These are phyloP conservation scores for Fusarium xyrophilum DNA, from an alignment of 2,329 filamentous ascomycete genomes.

Conservation along the genomic window DNA sequence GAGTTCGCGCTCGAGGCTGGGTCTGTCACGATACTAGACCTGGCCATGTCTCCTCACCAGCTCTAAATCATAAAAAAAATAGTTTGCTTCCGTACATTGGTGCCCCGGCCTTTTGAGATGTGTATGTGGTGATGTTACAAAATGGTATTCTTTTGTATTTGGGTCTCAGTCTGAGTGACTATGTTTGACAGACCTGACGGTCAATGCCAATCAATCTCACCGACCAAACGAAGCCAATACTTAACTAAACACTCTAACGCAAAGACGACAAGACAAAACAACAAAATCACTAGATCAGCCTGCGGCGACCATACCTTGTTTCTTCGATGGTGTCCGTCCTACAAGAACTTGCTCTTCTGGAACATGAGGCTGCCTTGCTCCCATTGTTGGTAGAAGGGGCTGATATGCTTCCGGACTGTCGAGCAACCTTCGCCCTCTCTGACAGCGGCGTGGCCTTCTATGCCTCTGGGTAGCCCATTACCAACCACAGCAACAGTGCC, in stretches of 20 bases:
- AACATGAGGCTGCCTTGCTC: constrained; percentile 31
- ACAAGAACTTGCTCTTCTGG: constrained; percentile 20
- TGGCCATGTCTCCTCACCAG: constrained; percentile 34
- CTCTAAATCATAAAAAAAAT: constrained; percentile 41
- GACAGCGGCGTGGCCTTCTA: constrained; percentile 20
- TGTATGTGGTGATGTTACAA: constrained; percentile 11
- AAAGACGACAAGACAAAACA: constrained; percentile 6
- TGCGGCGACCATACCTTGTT: neutral
- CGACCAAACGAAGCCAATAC: constrained; percentile 1
- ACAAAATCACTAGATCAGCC: neutral
- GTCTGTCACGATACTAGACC: constrained; percentile 42
- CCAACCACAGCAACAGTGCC: constrained; percentile 38
- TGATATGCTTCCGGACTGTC: constrained; percentile 34
- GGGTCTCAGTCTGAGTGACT: neutral
- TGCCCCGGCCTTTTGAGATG: constrained; percentile 10
- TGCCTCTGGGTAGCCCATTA: constrained; percentile 15
- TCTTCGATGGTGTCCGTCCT: neutral
- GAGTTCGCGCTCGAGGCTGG: constrained; percentile 38
- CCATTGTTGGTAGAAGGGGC: constrained; percentile 36
- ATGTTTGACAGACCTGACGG: neutral
- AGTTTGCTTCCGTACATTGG: constrained; percentile 29
- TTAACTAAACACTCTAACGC: neutral
- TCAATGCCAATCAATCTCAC: constrained; percentile 5
- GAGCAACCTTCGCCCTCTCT: constrained; percentile 25
- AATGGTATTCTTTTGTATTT: constrained; percentile 2